A percentile compares a stretch with the other conserved stretches of the same genome.
These are phyloP conservation scores for Rosa rugosa DNA, from an alignment of 306 rosid genomes.

Conservation along the genomic window DNA sequence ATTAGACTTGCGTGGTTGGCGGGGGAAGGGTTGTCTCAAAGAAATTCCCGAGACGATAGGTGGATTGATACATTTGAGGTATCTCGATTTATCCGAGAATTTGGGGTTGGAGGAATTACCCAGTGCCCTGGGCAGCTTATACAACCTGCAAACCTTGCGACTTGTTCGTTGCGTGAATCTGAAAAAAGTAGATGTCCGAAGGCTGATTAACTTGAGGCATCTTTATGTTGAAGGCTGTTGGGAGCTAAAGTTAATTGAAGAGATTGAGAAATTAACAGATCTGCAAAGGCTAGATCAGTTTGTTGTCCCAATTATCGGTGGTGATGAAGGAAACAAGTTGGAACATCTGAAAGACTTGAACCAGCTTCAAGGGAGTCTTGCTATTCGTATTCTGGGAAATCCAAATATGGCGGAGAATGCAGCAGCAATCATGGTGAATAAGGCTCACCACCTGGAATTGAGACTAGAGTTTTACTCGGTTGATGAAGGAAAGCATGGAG, in stretches of 20 bases:
- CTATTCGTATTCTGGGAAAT: rapidly evolving
- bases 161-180: neutral
- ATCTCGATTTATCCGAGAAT: neutral
- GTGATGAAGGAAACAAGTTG: neutral
- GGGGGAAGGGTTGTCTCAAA: neutral
- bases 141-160: neutral
- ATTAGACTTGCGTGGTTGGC: neutral
- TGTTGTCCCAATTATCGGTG: rapidly evolving
- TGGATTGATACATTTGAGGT: neutral
- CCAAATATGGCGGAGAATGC: neutral
- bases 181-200: neutral
- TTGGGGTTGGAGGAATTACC: rapidly evolving
- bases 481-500: no score
- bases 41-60: neutral
- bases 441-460: neutral
- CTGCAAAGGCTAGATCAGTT: neutral
- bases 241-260: no score
- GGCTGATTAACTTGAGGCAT: neutral
- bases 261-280: neutral
- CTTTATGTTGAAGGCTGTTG: neutral
- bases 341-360: neutral
- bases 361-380: neutral
- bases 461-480: neutral
- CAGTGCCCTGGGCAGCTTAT: neutral
- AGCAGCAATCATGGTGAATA: neutral